Conservation (phyloP, 257 asterid species). For the Gardenia jasminoides region DNA sequence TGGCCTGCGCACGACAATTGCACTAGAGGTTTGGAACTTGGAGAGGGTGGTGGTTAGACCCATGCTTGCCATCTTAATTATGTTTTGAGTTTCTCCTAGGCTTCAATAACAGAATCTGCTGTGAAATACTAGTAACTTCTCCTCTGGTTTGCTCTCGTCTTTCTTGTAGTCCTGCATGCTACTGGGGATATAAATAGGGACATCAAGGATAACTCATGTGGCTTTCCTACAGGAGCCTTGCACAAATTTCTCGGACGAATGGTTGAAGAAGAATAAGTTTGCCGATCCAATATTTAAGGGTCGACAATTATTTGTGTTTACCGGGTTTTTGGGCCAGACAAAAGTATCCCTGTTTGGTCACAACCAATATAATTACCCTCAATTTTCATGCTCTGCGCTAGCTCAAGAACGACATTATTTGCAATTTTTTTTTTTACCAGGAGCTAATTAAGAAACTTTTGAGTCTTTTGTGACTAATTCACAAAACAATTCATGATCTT, state of each 20-base stretch:
- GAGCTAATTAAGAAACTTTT: too few species aligned
- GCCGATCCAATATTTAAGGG: slow-evolving; percentile 29
- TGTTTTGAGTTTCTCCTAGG: not conserved
- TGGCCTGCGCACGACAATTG: slow-evolving; percentile 22
- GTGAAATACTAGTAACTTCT: not conserved
- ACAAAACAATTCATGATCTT: too few species aligned
- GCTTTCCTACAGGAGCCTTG: slow-evolving; percentile 7
- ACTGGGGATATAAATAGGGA: slow-evolving; percentile 26
- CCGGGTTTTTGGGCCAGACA: slow-evolving; percentile 2
- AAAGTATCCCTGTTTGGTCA: not conserved
- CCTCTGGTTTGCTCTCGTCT: not conserved
- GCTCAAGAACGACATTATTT: not conserved
- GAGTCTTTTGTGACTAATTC: too few species aligned
- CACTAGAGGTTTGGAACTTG: slow-evolving; percentile 38
- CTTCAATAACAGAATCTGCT: not conserved
- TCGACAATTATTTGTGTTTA: not conserved
- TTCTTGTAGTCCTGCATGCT: not conserved
- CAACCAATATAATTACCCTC: too few species aligned
- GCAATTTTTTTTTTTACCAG: too few species aligned
- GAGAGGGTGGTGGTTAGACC: slow-evolving; percentile 33
- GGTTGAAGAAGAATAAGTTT: not conserved
- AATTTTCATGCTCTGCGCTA: not conserved
- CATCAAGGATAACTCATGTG: not conserved
- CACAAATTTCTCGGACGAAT: slow-evolving; percentile 26
- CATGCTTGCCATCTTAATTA: slow-evolving; percentile 42